Percentiles rank a stretch among this genome's conserved stretches.
These are phyloP conservation scores for Erigeron canadensis DNA, from an alignment of 129 eudicot genomes.

Conservation along the genomic window DNA sequence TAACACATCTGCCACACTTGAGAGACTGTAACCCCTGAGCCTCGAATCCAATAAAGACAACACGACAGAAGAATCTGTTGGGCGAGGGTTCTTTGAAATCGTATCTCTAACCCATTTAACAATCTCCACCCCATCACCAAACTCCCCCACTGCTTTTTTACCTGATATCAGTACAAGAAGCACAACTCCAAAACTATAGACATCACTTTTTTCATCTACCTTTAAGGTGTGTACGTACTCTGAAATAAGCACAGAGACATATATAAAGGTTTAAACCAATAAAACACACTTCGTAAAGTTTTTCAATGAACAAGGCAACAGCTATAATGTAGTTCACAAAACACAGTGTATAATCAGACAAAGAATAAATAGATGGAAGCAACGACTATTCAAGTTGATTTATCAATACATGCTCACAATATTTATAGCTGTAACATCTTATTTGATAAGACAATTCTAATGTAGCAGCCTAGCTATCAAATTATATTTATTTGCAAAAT, in stretches of 20 bases:
- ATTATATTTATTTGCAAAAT: too few species aligned
- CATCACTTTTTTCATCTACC: slow-evolving; percentile 90
- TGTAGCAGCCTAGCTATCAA: too few species aligned
- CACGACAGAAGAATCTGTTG: slow-evolving; percentile 62
- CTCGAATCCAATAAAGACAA: slow-evolving; percentile 73
- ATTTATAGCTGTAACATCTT: too few species aligned
- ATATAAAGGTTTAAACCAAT: neutral
- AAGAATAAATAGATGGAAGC: too few species aligned
- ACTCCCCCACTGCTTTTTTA: slow-evolving; percentile 78
- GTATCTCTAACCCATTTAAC: slow-evolving; percentile 81
- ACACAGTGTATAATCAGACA: too few species aligned
- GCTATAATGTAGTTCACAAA: too few species aligned
- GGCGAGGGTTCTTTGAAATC: slow-evolving; percentile 49
- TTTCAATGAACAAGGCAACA: neutral
- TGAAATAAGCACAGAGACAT: slow-evolving; percentile 21
- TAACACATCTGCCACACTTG: slow-evolving; percentile 61
- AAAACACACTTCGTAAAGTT: neutral
- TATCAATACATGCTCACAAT: too few species aligned
- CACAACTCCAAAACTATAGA: slow-evolving; percentile 91
- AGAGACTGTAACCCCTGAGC: slow-evolving; percentile 52
- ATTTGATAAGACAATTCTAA: too few species aligned
- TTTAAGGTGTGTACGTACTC: slow-evolving; percentile 88
- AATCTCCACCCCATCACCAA: slow-evolving; percentile 89
- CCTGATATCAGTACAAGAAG: slow-evolving; percentile 81
- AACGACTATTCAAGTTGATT: too few species aligned